These are phyloP conservation scores for Alternaria infectoria DNA, from an alignment of 2,329 filamentous ascomycete genomes.

Conservation along the genomic window DNA sequence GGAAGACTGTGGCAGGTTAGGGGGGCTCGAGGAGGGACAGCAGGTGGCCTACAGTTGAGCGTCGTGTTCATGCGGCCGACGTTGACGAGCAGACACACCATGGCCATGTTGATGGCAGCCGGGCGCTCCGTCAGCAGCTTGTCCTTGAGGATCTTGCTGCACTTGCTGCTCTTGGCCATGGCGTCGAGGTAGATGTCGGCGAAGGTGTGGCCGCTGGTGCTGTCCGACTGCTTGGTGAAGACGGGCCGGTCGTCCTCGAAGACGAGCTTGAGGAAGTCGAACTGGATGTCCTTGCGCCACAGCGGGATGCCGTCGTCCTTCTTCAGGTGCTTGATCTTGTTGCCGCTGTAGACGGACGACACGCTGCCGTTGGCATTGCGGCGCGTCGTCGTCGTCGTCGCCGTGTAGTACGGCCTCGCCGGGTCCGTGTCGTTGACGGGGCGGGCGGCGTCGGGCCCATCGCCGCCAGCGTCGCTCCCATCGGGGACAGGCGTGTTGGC, in stretches of 20 bases:
- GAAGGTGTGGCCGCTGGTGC: constrained; percentile 75
- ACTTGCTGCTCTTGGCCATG: constrained; percentile 98
- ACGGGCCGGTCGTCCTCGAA: constrained; percentile 77
- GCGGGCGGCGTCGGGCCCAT: constrained; percentile 35
- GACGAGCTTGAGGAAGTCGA: constrained; percentile 80
- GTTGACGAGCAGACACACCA: constrained; percentile 97
- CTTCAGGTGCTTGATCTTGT: constrained; percentile 84
- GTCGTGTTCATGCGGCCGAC: constrained; percentile 99
- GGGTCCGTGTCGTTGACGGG: constrained; percentile 34
- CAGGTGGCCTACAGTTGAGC: constrained; percentile 77
- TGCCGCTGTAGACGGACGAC: constrained; percentile 70
- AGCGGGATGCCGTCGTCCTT: constrained; percentile 88
- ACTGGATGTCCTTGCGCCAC: constrained; percentile 88
- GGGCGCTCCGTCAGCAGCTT: constrained; percentile 91
- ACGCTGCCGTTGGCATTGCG: constrained; percentile 70
- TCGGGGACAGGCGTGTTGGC: constrained; percentile 41
- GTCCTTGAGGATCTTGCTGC: constrained; percentile 96
- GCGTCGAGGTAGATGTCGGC: constrained; percentile 98
- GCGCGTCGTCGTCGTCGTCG: constrained; percentile 59
- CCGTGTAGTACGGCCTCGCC: constrained; percentile 51
- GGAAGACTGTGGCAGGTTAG: constrained; percentile 73
- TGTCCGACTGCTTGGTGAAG: constrained; percentile 92
- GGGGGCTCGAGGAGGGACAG: neutral
- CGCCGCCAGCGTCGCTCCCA: constrained; percentile 39
- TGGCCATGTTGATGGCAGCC: constrained; percentile 96